phyloP scores from a whole-genome alignment of 2,329 filamentous ascomycete genomes.

The Claviceps africana region DNA sequence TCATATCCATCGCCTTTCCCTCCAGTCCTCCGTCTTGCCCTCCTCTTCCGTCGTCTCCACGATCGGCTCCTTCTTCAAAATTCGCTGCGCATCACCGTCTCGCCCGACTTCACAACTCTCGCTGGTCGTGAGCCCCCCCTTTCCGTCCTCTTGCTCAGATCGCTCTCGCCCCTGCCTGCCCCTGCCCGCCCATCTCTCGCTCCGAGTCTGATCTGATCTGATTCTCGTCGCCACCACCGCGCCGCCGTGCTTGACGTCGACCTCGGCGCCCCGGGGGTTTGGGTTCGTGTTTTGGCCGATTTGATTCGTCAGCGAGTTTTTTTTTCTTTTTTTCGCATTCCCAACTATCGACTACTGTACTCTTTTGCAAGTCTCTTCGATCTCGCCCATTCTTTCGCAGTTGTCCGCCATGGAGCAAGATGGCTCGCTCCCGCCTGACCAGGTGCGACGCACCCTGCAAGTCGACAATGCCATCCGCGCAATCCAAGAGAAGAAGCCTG shows the following conservation, averaged over 20 bases:
- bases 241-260: conserved; percentile 14
- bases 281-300: conserved; percentile 3
- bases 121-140: conserved; percentile 7
- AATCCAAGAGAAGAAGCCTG: conserved; percentile 84
- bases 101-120: conserved; percentile 3
- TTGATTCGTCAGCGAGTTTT: not conserved
- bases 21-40: conserved; percentile 3
- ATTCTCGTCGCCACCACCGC: conserved; percentile 6
- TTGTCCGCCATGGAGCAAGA: conserved; percentile 33
- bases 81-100: not conserved
- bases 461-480: conserved; percentile 86
- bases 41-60: conserved; percentile 1
- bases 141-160: not conserved
- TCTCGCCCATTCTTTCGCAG: not conserved
- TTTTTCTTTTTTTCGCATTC: too few relatives aligned
- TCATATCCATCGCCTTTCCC: conserved; percentile 11
- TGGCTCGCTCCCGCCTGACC: conserved; percentile 21
- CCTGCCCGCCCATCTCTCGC: not conserved
- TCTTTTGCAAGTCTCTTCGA: not conserved
- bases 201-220: not conserved
- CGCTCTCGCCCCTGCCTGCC: conserved; percentile 1
- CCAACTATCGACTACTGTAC: not conserved
- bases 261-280: conserved; percentile 3
- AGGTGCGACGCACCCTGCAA: conserved; percentile 41
- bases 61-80: not conserved